These are phyloP conservation scores for Cytospora paraplurivora DNA, from an alignment of 2,329 filamentous ascomycete species.

Conservation along the genomic window DNA sequence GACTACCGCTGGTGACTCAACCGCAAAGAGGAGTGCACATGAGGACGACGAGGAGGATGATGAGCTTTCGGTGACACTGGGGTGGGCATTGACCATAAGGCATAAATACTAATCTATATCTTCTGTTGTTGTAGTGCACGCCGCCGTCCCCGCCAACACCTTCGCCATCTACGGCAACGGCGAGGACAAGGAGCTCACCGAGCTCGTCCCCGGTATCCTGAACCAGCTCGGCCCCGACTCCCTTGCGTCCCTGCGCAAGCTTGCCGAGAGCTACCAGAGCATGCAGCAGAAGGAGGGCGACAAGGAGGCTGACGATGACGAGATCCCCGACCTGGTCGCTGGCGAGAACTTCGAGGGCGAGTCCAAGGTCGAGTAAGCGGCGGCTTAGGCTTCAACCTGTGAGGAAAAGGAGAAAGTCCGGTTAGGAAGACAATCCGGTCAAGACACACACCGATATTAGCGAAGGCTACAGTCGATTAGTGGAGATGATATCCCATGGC, in stretches of 20 bases:
- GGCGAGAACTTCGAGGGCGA: constrained; percentile 87
- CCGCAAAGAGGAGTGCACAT: not conserved
- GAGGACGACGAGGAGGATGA: not conserved
- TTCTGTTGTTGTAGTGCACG: constrained; percentile 70
- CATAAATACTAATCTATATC: constrained; percentile 11
- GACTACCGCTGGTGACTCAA: constrained; percentile 9
- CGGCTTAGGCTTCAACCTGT: constrained; percentile 15
- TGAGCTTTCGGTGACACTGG: not conserved
- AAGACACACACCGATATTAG: not conserved
- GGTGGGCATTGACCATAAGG: not conserved
- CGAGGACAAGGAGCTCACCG: constrained; percentile 99
- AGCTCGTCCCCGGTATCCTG: constrained; percentile 98
- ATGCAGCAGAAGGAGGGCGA: constrained; percentile 91
- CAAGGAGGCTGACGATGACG: constrained; percentile 79
- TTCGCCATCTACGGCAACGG: constrained; percentile 99
- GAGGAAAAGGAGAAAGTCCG: constrained; percentile 25
- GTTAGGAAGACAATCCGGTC: constrained; percentile 4
- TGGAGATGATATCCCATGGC: constrained; percentile 22
- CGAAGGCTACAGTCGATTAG: constrained; percentile 14
- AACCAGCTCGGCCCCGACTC: constrained; percentile 99
- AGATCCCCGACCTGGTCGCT: constrained; percentile 95
- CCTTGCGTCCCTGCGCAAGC: constrained; percentile 94
- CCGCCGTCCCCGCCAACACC: constrained; percentile 95
- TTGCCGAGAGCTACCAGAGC: constrained; percentile 99
- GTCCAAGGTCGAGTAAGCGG: constrained; percentile 85